These are phyloP conservation scores for Heracleum sosnowskyi DNA, from an alignment of 129 eudicot species.

Conservation along the genomic window DNA sequence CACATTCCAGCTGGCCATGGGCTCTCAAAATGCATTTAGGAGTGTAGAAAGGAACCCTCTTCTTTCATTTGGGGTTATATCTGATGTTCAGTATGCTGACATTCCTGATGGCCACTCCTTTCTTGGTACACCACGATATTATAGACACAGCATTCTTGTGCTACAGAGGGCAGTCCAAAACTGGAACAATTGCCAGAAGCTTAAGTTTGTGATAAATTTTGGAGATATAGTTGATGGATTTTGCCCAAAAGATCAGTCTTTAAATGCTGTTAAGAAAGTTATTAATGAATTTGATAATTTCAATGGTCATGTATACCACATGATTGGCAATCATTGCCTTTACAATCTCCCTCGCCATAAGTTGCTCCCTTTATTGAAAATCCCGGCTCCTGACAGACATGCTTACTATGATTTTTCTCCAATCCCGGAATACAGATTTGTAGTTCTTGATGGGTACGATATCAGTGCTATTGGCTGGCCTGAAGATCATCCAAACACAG, in stretches of 20 bases:
- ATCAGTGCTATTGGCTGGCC: slow-evolving; percentile 97
- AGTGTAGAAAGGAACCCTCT: slow-evolving; percentile 55
- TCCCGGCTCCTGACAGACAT: slow-evolving; percentile 25
- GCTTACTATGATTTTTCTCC: slow-evolving; percentile 94
- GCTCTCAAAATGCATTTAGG: slow-evolving; percentile 36
- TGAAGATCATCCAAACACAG: slow-evolving; percentile 65
- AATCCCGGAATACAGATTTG: slow-evolving; percentile 64
- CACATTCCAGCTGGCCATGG: slow-evolving; percentile 29
- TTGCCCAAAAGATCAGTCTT: slow-evolving; percentile 83
- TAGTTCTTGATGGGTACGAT: slow-evolving; percentile 93
- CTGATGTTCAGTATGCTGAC: slow-evolving; percentile 97
- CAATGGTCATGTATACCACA: slow-evolving; percentile 71
- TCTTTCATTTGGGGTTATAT: slow-evolving; percentile 83
- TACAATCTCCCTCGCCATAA: slow-evolving; percentile 81
- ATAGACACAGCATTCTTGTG: slow-evolving; percentile 71
- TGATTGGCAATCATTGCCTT: slow-evolving; percentile 97
- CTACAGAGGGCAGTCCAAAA: slow-evolving; percentile 65
- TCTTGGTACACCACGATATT: slow-evolving; percentile 81
- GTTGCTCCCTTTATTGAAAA: slow-evolving; percentile 57
- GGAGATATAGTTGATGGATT: slow-evolving; percentile 88
- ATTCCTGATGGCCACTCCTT: slow-evolving; percentile 86
- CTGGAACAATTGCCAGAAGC: slow-evolving; percentile 52
- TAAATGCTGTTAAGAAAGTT: slow-evolving; percentile 48
- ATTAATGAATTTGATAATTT: slow-evolving; percentile 54
- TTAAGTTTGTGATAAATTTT: slow-evolving; percentile 57